A percentile compares a stretch with the other conserved stretches of the same genome.
Conservation (phyloP, 2,329 filamentous ascomycete genomes). For the Sclerotiophoma versabilis region DNA sequence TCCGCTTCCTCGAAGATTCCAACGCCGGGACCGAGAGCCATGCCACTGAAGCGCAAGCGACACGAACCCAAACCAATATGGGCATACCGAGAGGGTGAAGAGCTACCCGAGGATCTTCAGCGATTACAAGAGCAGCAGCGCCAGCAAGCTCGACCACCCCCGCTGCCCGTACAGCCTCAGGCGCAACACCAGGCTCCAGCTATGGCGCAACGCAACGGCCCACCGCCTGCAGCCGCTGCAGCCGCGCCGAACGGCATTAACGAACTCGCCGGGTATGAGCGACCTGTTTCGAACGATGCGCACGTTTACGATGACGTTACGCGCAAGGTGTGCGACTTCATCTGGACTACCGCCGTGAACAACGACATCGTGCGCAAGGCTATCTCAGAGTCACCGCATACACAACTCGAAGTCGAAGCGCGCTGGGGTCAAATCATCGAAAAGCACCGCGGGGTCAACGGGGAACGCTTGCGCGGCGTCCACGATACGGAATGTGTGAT, state of each 20-base stretch:
- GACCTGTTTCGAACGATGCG: conserved; percentile 71
- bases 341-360: conserved; percentile 74
- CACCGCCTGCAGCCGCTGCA: conserved; percentile 17
- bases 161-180: conserved; percentile 22
- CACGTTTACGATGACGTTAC: conserved; percentile 75
- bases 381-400: conserved; percentile 64
- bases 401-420: conserved; percentile 90
- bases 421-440: conserved; percentile 84
- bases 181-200: conserved; percentile 27
- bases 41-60: conserved; percentile 46
- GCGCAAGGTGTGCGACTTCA: conserved; percentile 79
- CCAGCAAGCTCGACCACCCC: conserved; percentile 31
- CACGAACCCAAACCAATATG: conserved; percentile 48
- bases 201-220: conserved; percentile 29
- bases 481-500: conserved; percentile 66
- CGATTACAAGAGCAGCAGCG: conserved; percentile 30
- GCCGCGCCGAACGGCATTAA: conserved; percentile 14
- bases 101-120: conserved; percentile 34
- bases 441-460: conserved; percentile 65
- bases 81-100: conserved; percentile 42
- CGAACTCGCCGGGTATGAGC: conserved; percentile 53
- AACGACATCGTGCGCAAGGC: conserved; percentile 64
- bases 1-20: conserved; percentile 39
- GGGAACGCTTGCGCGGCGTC: conserved; percentile 67
- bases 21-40: conserved; percentile 34